Base-by-base conservation (phyloP, 2,329 filamentous ascomycete genomes). In the Colletotrichum filicis region DNA sequence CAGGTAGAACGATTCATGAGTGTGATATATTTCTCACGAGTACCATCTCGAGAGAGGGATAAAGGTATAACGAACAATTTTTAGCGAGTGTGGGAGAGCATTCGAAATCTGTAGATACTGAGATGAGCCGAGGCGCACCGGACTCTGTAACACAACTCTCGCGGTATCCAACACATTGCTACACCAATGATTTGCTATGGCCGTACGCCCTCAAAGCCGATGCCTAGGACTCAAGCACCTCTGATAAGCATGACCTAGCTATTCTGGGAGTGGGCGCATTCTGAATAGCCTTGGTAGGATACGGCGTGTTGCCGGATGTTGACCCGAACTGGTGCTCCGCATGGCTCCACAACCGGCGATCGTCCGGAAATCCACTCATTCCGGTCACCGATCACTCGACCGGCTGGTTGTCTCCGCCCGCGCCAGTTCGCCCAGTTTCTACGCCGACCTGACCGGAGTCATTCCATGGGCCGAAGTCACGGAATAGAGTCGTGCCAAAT, bases 1-100 rank as follows among this genome's bases (percentile, higher is more conserved):
- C 49, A 14, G 32, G 5, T 32, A 16, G 57, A 69, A 69, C 70
- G 49, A 46, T 69, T 19, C 24, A 61, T 16, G 61, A 14, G 19
- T 12, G 61, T 5, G 7, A 42, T 1, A 16, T 30, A 16, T 22
- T 14, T 11, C 12, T 16, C 22, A n/a, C 30, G 12, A 32, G 14
- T 22, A 1, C 12, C 12, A 42, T 4, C 22, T 12, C 1, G 8
- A 24, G 19, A 35, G 8, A 1, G 8, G 19, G 5, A 49, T 4
- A 22, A n/a, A 4, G n/a, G 19, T 0, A 49, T 19, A 49, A 7
- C 3, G 8, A 3, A 22, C 7, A 8, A 0, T 19, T n/a, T 22
- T 8, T 5, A 49, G 19, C 16, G 8, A 9, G 4, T 22, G 19
- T 22, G 19, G 19, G 9, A 22, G 42, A 11, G 4, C 7, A 8